Evolutionary conservation across 2,329 filamentous ascomycete genomes (phyloP).

Genomic region (Paracorniculantispora psalliotae): DNA sequence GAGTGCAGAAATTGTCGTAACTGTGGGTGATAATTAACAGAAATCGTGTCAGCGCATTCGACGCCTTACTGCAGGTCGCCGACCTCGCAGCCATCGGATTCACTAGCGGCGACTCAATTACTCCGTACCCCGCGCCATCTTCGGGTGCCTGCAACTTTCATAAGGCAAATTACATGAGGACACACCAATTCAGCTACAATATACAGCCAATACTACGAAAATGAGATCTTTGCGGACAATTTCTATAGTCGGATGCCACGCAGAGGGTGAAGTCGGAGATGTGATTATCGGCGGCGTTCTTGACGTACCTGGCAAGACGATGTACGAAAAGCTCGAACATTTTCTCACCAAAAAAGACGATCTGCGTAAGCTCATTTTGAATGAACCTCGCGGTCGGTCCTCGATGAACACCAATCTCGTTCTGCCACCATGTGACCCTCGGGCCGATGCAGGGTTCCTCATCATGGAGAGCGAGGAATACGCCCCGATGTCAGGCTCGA

Average conservation of each 20-base stretch:
- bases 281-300: constrained; percentile 44
- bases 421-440: constrained; percentile 37
- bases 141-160: no score
- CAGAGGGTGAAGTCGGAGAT: constrained; percentile 42
- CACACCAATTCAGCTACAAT: not conserved
- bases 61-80: no score
- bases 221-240: constrained; percentile 20
- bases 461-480: constrained; percentile 45
- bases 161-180: no score
- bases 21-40: no score
- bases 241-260: constrained; percentile 32
- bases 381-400: constrained; percentile 41
- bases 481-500: constrained; percentile 35
- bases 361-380: constrained; percentile 37
- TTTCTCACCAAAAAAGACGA: constrained; percentile 36
- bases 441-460: constrained; percentile 40
- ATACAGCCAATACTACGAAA: not conserved
- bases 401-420: constrained; percentile 37
- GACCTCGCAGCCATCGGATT: no score
- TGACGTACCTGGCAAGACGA: constrained; percentile 37
- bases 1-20: no score
- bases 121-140: no score
- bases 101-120: no score
- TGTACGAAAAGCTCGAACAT: constrained; percentile 43
- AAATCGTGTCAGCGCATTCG: no score